phyloP scores from a whole-genome alignment of 805 yeast species.

The Hanseniaspora valbyensis region DNA sequence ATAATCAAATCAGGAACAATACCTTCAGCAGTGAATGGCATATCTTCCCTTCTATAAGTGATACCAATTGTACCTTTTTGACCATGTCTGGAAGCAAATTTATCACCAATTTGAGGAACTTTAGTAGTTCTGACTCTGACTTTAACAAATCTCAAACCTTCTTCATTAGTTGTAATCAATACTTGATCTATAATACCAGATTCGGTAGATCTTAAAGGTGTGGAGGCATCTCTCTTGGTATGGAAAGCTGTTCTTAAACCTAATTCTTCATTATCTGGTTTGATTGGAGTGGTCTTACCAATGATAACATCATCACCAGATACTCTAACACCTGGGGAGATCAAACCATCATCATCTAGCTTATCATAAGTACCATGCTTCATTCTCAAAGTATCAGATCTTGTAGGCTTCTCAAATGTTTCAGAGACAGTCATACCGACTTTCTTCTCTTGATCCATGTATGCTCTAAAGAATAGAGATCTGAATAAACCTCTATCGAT shows the following conservation, averaged over 20 bases:
- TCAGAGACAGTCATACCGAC: constrained; percentile 98
- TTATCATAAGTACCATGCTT: constrained; percentile 98
- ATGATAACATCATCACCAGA: constrained; percentile 98
- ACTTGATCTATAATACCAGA: constrained; percentile 98
- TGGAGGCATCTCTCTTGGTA: constrained; percentile 96
- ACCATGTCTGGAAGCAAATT: constrained; percentile 98
- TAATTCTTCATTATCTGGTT: constrained; percentile 97
- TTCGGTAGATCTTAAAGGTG: constrained; percentile 92
- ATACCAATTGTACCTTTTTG: constrained; percentile 99
- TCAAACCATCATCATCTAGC: constrained; percentile 94
- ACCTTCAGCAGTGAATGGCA: constrained; percentile 96
- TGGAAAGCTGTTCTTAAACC: constrained; percentile 98
- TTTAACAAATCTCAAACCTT: constrained; percentile 93
- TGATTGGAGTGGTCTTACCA: constrained; percentile 97
- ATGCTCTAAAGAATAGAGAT: constrained; percentile 89
- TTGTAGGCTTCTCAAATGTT: constrained; percentile 92
- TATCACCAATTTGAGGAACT: constrained; percentile 97
- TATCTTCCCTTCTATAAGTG: constrained; percentile 94
- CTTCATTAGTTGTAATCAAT: constrained; percentile 90
- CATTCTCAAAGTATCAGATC: constrained; percentile 87
- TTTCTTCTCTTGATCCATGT: constrained; percentile 97
- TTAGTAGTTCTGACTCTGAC: constrained; percentile 98
- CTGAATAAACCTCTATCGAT: constrained; percentile 95
- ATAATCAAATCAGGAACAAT: constrained; percentile 93
- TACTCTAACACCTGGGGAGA: constrained; percentile 96